Evolutionary conservation across 345 rosid species (phyloP), one percentile per base, ranked within the genome.

Genomic region (Dovyalis caffra): DNA sequence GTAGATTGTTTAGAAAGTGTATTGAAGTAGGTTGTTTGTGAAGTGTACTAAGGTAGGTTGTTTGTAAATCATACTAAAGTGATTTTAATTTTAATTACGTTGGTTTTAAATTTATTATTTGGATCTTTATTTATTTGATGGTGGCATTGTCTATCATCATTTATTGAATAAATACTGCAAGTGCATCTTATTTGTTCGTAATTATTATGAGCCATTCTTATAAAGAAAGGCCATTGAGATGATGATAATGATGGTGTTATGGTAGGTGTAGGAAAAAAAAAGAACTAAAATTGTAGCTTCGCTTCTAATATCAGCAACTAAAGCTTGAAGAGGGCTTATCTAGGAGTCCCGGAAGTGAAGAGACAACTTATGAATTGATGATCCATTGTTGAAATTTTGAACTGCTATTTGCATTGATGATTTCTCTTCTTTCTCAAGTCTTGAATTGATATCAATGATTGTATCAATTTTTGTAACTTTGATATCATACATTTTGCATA

Each of bases 351-450:
- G 56, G 71, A 79, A 76, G 53, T 73, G 66, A 53, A 85, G 84
- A 37, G 84, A 79, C 1, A 85, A 65, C 20, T 77, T 81, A 64
- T 64, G 77, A 70, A 72, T 23, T 62, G 73, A 26, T 1, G 77
- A 75, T 1, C 0, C 12, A 6, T 21, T 66, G 70, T 79, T 83
- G 81, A 73, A 81, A 35, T 75, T 70, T 28, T 10, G 71, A 61
- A 78, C 84, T 18, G 90, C 86, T 18, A 84, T 71, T 78, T 80
- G 81, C 75, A 89, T 75, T 3, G 89, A 88, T 2, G 71, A 69
- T 75, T 67, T 81, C 78, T 76, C 74, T 75, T 86, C 86, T 69
- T 72, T 83, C 43, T 83, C 84, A 8, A 31, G 73, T 28, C 82
- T 77, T 8, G 87, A 80, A 71, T 70, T 66, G 8, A 37, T 28